Percentiles rank a stretch among this genome's conserved stretches.
Evolutionary conservation across 495 filamentous ascomycete species (phyloP).

Genomic region (Penicillium arizonense): DNA sequence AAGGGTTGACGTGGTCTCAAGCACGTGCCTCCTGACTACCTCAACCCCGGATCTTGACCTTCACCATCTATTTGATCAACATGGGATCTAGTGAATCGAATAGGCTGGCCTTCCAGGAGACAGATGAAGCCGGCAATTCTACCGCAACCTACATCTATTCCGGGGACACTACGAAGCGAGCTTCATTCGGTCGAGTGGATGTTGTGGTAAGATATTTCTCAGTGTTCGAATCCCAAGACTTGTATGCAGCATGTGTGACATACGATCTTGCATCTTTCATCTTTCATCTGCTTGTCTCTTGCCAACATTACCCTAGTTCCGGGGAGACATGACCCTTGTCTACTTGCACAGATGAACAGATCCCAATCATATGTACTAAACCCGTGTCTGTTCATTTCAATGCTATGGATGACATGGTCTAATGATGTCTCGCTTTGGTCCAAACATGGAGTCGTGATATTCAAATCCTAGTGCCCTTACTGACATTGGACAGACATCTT

Average conservation of each 20-base stretch:
- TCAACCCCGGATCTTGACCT: background rate
- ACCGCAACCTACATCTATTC: slow-evolving; percentile 41
- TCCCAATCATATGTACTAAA: too few species aligned
- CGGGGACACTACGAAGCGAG: slow-evolving; percentile 1
- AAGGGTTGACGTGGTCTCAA: background rate
- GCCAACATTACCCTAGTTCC: background rate
- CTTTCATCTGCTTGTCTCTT: too few species aligned
- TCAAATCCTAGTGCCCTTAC: background rate
- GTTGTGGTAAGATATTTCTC: slow-evolving; percentile 28
- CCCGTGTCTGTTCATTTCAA: background rate
- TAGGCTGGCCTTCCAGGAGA: slow-evolving; percentile 33
- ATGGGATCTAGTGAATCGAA: slow-evolving; percentile 20
- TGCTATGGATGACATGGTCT: background rate
- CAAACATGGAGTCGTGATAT: too few species aligned
- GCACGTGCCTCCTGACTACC: slow-evolving; percentile 5
- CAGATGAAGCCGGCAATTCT: slow-evolving; percentile 36
- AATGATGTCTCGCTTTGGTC: background rate
- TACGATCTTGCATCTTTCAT: background rate
- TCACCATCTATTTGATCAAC: background rate
- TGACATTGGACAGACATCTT: slow-evolving; percentile 2
- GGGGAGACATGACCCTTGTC: background rate
- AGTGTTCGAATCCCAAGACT: background rate
- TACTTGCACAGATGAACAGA: too few species aligned
- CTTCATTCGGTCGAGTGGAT: slow-evolving; percentile 29
- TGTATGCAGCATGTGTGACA: background rate